Percentiles rank a stretch among this genome's conserved stretches.
Conservation (phyloP, 2,329 filamentous ascomycete species). For the Botrytis sinoallii region DNA sequence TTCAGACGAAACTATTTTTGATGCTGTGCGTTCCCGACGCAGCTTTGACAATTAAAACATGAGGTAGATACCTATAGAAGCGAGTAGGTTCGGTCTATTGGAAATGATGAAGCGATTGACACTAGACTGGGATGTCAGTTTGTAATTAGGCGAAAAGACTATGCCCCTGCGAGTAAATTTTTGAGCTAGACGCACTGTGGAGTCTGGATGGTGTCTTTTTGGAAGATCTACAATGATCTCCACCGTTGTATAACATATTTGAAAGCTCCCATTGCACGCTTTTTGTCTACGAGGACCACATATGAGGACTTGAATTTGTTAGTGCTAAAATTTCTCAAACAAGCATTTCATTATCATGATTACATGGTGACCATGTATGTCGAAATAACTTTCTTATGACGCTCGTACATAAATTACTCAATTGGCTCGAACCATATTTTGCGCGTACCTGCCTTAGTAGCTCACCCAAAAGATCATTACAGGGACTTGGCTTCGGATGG, state of each 20-base stretch:
- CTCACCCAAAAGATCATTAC: not conserved
- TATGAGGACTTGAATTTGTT: not conserved
- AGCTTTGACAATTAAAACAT: conserved; percentile 5
- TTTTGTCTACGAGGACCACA: not conserved
- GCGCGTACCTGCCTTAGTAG: conserved; percentile 4
- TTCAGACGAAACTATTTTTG: not conserved
- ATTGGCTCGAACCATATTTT: not conserved
- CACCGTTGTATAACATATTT: not conserved
- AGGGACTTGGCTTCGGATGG: not conserved
- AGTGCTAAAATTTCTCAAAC: not conserved
- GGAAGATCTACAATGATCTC: not conserved
- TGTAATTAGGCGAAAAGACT: not conserved
- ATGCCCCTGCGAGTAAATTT: not conserved
- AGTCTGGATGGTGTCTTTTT: not conserved
- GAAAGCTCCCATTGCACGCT: not conserved
- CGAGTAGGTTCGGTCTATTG: not conserved
- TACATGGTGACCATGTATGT: not conserved
- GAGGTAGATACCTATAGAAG: not conserved
- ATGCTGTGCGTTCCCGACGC: conserved; percentile 6
- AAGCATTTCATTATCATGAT: not conserved
- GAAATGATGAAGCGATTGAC: not conserved
- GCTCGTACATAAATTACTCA: not conserved
- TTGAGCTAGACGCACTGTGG: not conserved
- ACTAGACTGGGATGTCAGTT: not conserved
- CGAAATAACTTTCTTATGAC: not conserved